Conservation (phyloP, 2,329 filamentous ascomycete species). For the Dryadomyces sulphureus region DNA sequence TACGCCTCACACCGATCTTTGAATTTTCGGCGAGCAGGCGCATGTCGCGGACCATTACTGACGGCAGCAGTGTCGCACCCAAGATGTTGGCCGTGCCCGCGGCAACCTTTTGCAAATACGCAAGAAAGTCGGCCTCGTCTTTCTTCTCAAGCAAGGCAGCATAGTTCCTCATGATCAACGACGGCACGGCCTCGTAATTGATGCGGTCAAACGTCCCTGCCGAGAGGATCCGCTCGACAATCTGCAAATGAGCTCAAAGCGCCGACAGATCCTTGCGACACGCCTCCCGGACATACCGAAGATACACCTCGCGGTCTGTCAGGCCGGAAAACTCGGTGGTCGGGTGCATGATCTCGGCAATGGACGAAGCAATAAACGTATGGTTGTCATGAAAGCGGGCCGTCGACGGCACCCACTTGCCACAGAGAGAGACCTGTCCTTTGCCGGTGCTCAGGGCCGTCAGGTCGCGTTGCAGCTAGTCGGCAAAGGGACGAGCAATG, state of each 20-base stretch:
- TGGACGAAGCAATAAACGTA: conserved; percentile 40
- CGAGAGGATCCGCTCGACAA: conserved; percentile 38
- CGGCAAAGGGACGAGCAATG: conserved; percentile 40
- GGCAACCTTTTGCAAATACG: conserved; percentile 33
- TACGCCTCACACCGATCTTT: conserved; percentile 7
- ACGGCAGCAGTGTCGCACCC: conserved; percentile 39
- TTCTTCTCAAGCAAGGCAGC: conserved; percentile 31
- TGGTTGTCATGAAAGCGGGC: conserved; percentile 42
- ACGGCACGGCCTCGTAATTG: conserved; percentile 41
- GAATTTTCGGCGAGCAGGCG: conserved; percentile 1
- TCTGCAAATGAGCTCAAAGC: conserved; percentile 34
- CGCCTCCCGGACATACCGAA: conserved; percentile 36
- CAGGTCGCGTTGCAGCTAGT: conserved; percentile 35
- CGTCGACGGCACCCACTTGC: conserved; percentile 44
- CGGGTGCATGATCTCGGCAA: conserved; percentile 39
- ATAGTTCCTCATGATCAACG: conserved; percentile 41
- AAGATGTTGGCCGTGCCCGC: conserved; percentile 34
- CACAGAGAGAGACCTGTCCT: conserved; percentile 33
- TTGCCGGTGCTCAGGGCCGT: conserved; percentile 24
- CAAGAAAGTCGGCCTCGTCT: conserved; percentile 32
- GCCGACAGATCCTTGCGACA: conserved; percentile 37
- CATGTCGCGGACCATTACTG: conserved; percentile 24
- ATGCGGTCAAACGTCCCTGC: conserved; percentile 31
- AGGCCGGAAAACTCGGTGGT: conserved; percentile 14
- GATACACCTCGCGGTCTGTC: conserved; percentile 29